Conservation (phyloP, 2,329 filamentous ascomycete species). For the Alternaria gaisen region DNA sequence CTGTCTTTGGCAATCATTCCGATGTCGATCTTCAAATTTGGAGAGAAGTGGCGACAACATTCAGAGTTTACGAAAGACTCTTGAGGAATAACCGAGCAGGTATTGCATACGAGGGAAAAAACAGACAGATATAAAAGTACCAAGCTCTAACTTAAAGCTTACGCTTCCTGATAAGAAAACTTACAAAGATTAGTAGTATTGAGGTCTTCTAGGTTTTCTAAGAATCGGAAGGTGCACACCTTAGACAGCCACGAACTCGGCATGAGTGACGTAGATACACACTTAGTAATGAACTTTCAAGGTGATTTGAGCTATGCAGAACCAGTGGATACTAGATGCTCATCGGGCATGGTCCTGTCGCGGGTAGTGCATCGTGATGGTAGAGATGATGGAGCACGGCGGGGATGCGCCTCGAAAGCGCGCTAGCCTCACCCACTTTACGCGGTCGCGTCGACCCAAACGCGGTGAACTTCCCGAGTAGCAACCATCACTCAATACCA, state of each 20-base stretch:
- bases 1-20: slow-evolving; percentile 62
- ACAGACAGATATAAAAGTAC: too few relatives aligned
- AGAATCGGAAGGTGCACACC: too few relatives aligned
- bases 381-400: neutral
- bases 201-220: too few relatives aligned
- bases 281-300: too few relatives aligned
- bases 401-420: slow-evolving; percentile 15
- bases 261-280: too few relatives aligned
- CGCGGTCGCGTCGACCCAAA: slow-evolving; percentile 16
- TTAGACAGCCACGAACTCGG: too few relatives aligned
- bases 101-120: neutral
- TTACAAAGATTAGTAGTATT: too few relatives aligned
- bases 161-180: too few relatives aligned
- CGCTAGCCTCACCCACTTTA: slow-evolving; percentile 19
- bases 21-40: slow-evolving; percentile 61
- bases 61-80: slow-evolving; percentile 58
- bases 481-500: slow-evolving; percentile 11
- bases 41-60: slow-evolving; percentile 60
- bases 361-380: neutral
- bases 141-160: too few relatives aligned
- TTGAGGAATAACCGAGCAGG: neutral
- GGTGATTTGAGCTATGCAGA: too few relatives aligned
- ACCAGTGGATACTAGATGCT: too few relatives aligned
- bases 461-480: slow-evolving; percentile 12
- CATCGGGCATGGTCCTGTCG: neutral